Conservation (phyloP, 345 rosid species). For the Chamaenerion angustifolium region DNA sequence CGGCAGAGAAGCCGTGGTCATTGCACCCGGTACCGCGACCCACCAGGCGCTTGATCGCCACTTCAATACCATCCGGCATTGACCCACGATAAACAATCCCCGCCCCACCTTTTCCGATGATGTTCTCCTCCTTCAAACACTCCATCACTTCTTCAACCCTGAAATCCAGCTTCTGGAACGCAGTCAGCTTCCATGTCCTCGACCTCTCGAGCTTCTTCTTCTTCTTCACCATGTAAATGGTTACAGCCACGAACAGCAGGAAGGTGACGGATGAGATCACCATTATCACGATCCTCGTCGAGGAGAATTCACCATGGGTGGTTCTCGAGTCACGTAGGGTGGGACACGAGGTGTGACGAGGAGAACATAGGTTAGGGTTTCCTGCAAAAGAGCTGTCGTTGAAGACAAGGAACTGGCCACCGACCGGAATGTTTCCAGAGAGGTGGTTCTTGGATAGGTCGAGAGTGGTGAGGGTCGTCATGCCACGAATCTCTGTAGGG, state of each 20-base stretch:
- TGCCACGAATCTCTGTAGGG: conserved; percentile 45
- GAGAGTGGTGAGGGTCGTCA: conserved; percentile 65
- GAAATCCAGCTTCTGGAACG: conserved; percentile 67
- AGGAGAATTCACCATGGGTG: conserved; percentile 17
- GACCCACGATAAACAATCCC: conserved; percentile 82
- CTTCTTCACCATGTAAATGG: conserved; percentile 34
- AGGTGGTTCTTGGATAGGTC: conserved; percentile 67
- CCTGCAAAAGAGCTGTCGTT: conserved; percentile 54
- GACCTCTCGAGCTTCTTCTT: conserved; percentile 32
- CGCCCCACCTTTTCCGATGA: conserved; percentile 91
- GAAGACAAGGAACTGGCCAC: conserved; percentile 69
- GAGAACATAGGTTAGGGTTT: conserved; percentile 50
- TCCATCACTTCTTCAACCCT: conserved; percentile 69
- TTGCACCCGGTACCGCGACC: conserved; percentile 48
- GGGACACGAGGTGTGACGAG: conserved; percentile 31
- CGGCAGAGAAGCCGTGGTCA: conserved; percentile 87
- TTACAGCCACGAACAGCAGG: conserved; percentile 25
- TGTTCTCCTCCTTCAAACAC: conserved; percentile 74
- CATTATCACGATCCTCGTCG: conserved; percentile 33
- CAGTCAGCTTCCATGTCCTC: conserved; percentile 65
- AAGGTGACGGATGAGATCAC: conserved; percentile 26
- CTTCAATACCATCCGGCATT: conserved; percentile 52
- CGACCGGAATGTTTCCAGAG: conserved; percentile 45
- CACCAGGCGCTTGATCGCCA: conserved; percentile 63
- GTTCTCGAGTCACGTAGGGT: conserved; percentile 14